Evolutionary conservation across 2,329 filamentous ascomycete species (phyloP).

Genomic region (Ceratocystis cubensis): DNA sequence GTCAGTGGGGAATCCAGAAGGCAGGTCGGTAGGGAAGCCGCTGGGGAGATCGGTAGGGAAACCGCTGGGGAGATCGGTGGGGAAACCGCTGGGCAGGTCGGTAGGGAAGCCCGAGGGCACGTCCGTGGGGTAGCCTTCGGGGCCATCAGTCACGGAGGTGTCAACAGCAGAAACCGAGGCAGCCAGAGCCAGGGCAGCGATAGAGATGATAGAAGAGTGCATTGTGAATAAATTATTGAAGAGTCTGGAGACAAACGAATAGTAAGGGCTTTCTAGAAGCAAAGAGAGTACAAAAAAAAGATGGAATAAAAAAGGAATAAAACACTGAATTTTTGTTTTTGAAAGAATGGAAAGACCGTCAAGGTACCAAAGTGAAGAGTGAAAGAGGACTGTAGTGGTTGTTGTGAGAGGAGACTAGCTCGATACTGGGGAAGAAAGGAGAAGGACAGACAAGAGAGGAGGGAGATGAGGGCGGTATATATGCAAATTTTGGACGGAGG

Average conservation of each 20-base stretch:
- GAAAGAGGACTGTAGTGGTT: conserved; percentile 10
- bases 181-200: conserved; percentile 14
- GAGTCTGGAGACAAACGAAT: not conserved
- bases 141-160: not conserved
- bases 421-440: conserved; percentile 17
- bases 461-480: conserved; percentile 13
- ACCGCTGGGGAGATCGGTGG: not conserved
- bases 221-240: conserved; percentile 13
- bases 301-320: not conserved
- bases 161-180: conserved; percentile 13
- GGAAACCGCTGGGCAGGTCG: conserved; percentile 4
- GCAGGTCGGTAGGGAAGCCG: not conserved
- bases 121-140: not conserved
- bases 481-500: not conserved
- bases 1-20: not conserved
- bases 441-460: not conserved
- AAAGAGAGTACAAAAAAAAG: conserved; percentile 2
- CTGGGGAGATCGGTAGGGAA: conserved; percentile 4
- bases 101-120: conserved; percentile 10
- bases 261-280: not conserved
- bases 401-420: conserved; percentile 17
- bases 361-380: conserved; percentile 17
- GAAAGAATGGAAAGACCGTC: conserved; percentile 14
- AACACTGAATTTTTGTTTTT: not conserved
- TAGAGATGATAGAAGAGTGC: conserved; percentile 17